Percentiles rank a stretch among this genome's conserved stretches.
phyloP scores from a whole-genome alignment of 495 filamentous ascomycete species.

The Lepidopterella palustris region DNA sequence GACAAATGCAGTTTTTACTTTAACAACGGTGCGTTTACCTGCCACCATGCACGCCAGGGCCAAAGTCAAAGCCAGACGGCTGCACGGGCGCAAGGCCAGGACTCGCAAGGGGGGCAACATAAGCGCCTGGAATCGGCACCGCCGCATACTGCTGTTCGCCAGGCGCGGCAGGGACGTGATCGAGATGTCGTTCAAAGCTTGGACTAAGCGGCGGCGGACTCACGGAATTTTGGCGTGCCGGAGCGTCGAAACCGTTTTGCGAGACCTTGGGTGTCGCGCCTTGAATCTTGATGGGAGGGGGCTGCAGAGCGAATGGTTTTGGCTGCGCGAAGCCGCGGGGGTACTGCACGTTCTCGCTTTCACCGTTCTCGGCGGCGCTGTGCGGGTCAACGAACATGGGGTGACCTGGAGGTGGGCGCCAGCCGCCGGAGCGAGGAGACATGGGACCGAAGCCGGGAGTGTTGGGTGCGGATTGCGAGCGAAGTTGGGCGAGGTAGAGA shows the following conservation, averaged over 20 bases:
- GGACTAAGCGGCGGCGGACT: constrained; percentile 27
- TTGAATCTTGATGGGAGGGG: constrained; percentile 71
- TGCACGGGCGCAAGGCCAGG: constrained; percentile 11
- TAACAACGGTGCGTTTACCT: too few relatives aligned
- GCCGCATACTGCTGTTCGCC: constrained; percentile 61
- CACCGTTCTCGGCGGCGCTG: constrained; percentile 53
- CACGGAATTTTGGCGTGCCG: constrained; percentile 16
- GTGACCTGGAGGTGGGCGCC: constrained; percentile 33
- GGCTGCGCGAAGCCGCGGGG: constrained; percentile 39
- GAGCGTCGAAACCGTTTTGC: constrained; percentile 52
- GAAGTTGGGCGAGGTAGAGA: constrained; percentile 91
- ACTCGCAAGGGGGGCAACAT: constrained; percentile 31
- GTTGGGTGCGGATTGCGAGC: constrained; percentile 87
- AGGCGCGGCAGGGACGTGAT: constrained; percentile 48
- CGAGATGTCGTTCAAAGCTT: constrained; percentile 29
- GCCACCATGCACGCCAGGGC: constrained; percentile 10
- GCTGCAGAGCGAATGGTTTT: constrained; percentile 73
- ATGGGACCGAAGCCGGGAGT: constrained; percentile 72
- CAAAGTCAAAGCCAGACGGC: constrained; percentile 28
- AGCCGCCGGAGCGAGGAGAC: constrained; percentile 38
- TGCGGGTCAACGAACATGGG: constrained; percentile 42
- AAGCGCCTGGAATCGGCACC: constrained; percentile 63
- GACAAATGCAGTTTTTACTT: too few relatives aligned
- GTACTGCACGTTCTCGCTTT: constrained; percentile 32
- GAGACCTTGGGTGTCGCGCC: constrained; percentile 62